Conservation (phyloP, 805 yeast species). For the Saccharomyces eubayanus region DNA sequence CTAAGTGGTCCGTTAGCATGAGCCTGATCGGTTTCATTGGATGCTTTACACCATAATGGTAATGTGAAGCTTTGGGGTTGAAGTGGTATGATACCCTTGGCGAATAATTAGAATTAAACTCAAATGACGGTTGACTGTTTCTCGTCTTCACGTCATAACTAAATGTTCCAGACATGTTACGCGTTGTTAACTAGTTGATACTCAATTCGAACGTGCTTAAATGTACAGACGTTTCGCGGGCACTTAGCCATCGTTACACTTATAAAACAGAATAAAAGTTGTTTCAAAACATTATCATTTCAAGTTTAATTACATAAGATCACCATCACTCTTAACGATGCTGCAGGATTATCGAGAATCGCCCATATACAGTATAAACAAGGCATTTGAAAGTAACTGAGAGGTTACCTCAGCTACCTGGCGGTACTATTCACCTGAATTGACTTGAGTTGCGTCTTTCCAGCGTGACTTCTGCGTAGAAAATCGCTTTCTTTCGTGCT, state of each 20-base stretch:
- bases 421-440: neutral
- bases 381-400: neutral
- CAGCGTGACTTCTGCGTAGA: neutral
- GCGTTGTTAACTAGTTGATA: neutral
- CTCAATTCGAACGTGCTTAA: neutral
- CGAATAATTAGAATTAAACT: constrained; percentile 35
- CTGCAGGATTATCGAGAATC: neutral
- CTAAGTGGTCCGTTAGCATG: constrained; percentile 88
- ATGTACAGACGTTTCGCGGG: neutral
- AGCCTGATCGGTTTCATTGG: constrained; percentile 98
- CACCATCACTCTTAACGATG: neutral
- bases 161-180: constrained; percentile 29
- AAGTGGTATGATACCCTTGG: constrained; percentile 80
- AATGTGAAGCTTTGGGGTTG: constrained; percentile 70
- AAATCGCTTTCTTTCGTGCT: neutral
- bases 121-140: constrained; percentile 39
- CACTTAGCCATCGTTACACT: neutral
- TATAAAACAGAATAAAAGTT: neutral
- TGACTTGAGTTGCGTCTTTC: neutral
- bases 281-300: neutral
- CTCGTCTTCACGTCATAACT: constrained; percentile 36
- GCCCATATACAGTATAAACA: neutral
- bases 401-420: neutral
- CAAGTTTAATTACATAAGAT: neutral
- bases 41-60: constrained; percentile 86